Evolutionary conservation across 306 rosid species (phyloP).

Genomic region (Acmispon strigosus): DNA sequence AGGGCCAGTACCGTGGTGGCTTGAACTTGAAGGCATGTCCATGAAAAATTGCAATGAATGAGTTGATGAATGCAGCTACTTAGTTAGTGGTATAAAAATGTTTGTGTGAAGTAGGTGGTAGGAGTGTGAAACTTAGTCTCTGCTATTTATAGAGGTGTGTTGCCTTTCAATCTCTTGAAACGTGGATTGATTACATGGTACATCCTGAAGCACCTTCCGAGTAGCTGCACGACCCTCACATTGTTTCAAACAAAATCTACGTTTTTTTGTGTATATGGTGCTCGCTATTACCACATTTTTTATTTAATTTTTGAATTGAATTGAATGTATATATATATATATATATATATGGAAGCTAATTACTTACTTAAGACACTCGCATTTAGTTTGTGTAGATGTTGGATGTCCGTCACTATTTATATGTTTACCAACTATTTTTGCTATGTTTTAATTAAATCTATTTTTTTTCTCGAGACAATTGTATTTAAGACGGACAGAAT

Average conservation of each 20-base stretch:
- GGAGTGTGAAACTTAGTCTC: conserved; percentile 16
- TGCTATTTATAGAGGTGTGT: conserved; percentile 49
- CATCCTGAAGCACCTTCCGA: conserved; percentile 38
- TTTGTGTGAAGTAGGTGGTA: neutral
- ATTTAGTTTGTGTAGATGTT: too few relatives aligned
- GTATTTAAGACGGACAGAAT: too few relatives aligned
- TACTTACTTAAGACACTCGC: too few relatives aligned
- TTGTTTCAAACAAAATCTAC: neutral
- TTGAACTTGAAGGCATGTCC: conserved; percentile 35
- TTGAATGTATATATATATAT: too few relatives aligned
- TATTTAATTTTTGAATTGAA: neutral
- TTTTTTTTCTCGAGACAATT: too few relatives aligned
- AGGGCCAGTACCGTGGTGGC: conserved; percentile 14
- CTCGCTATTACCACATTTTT: neutral
- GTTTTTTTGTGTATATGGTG: neutral
- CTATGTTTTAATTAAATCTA: too few relatives aligned
- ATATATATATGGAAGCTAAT: too few relatives aligned
- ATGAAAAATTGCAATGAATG: neutral
- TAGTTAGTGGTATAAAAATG: too few relatives aligned
- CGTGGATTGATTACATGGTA: conserved; percentile 3
- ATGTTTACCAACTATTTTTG: too few relatives aligned
- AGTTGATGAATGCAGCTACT: too few relatives aligned
- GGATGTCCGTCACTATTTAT: too few relatives aligned
- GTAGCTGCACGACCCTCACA: conserved; percentile 31
- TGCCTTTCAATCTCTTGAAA: neutral